phyloP scores from a whole-genome alignment of 176 grass and related monocot genomes.

The Elymus sibiricus region DNA sequence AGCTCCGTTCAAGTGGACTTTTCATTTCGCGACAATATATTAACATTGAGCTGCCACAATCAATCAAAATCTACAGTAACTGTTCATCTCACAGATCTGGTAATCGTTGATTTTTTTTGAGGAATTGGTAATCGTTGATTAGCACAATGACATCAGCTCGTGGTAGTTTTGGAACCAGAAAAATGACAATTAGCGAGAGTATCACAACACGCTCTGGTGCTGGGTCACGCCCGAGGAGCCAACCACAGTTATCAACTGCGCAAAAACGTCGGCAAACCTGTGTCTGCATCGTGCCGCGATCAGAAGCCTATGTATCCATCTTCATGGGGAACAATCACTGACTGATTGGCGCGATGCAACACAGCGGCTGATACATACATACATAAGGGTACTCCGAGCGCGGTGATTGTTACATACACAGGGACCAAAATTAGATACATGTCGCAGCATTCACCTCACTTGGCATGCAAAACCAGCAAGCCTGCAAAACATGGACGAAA shows the following conservation, averaged over 20 bases:
- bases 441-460: constrained; percentile 30
- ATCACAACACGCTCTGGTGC: background rate
- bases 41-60: background rate
- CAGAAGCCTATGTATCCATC: constrained; percentile 1
- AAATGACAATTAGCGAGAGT: background rate
- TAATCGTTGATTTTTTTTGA: background rate
- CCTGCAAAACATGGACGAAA: constrained; percentile 38
- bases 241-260: constrained; percentile 22
- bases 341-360: background rate
- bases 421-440: background rate
- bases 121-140: background rate
- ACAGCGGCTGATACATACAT: background rate
- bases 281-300: background rate
- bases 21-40: constrained; percentile 6
- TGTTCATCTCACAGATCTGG: background rate
- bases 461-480: constrained; percentile 36
- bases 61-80: background rate
- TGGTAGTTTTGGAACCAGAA: background rate
- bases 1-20: background rate
- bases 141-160: background rate
- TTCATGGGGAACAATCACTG: background rate
- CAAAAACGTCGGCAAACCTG: background rate
- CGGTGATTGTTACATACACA: background rate
- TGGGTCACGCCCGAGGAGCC: background rate
- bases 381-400: background rate